A percentile compares a stretch with the other conserved stretches of the same genome.
phyloP scores from a whole-genome alignment of 2,329 filamentous ascomycete species.

The Aspergillus intermedius region DNA sequence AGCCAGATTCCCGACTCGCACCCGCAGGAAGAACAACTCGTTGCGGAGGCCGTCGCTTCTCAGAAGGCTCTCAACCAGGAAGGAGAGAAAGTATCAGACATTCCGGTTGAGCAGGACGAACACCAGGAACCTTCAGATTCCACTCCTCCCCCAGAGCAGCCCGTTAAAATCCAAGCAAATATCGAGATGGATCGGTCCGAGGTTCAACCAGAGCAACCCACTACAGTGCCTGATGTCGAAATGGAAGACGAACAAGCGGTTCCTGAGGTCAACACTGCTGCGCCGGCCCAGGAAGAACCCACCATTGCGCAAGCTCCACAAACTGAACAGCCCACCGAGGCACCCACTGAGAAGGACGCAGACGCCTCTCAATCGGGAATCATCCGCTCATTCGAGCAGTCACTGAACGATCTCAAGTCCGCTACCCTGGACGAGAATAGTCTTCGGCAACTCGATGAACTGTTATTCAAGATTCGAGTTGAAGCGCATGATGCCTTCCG shows the following conservation, averaged over 20 bases:
- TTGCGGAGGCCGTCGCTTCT: neutral
- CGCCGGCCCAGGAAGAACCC: neutral
- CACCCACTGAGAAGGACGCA: neutral
- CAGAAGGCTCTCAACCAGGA: neutral
- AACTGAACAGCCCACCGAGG: conserved; percentile 3
- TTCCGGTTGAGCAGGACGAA: neutral
- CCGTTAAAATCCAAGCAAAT: conserved; percentile 4
- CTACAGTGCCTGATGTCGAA: neutral
- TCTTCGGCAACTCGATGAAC: conserved; percentile 66
- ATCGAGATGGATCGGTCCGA: conserved; percentile 12
- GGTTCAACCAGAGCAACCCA: conserved; percentile 1
- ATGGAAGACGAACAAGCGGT: conserved; percentile 6
- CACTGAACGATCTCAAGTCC: conserved; percentile 55
- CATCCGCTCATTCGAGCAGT: conserved; percentile 47
- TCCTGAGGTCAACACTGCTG: neutral
- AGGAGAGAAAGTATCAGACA: neutral
- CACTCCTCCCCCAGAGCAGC: conserved; percentile 3
- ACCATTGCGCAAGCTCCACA: conserved; percentile 12
- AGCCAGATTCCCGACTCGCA: neutral
- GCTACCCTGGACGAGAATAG: conserved; percentile 58
- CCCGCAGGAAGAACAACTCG: neutral
- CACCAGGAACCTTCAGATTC: conserved; percentile 8
- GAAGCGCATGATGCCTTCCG: conserved; percentile 65
- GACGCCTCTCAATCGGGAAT: conserved; percentile 37
- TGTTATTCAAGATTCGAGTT: conserved; percentile 71